Conservation (phyloP, 2,329 filamentous ascomycete genomes). For the Beauveria medogensis region DNA sequence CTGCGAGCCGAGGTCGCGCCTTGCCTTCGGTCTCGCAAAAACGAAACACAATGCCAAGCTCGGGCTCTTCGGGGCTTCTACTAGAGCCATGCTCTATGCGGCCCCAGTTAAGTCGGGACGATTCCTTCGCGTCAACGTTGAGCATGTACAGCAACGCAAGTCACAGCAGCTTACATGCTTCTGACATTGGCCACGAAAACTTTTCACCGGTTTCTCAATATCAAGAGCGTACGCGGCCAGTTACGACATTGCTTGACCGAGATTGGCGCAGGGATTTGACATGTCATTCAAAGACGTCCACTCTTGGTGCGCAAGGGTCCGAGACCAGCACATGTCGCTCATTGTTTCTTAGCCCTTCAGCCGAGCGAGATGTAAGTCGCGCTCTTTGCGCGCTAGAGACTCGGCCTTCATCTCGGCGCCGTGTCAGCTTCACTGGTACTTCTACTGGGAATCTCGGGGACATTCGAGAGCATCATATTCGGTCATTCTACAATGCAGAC, state of each 20-base stretch:
- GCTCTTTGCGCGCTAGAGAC: constrained; percentile 26
- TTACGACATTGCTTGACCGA: neutral
- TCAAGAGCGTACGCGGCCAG: neutral
- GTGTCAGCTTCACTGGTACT: neutral
- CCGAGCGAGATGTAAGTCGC: constrained; percentile 36
- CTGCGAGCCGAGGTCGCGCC: neutral
- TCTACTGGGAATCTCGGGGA: neutral
- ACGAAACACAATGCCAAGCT: constrained; percentile 8
- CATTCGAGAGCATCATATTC: constrained; percentile 10
- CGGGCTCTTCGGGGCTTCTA: neutral
- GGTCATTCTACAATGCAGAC: constrained; percentile 28
- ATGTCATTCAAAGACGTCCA: constrained; percentile 22
- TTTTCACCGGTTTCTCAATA: neutral
- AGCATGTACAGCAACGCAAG: constrained; percentile 21
- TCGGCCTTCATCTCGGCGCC: constrained; percentile 16
- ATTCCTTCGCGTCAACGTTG: constrained; percentile 21
- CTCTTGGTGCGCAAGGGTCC: constrained; percentile 12
- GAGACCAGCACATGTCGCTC: constrained; percentile 4
- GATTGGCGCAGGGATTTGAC: neutral
- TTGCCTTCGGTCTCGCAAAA: neutral
- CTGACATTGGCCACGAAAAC: neutral
- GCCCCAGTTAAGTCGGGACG: neutral
- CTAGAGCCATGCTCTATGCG: too few relatives aligned
- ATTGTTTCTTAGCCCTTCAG: constrained; percentile 7
- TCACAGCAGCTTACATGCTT: neutral